These are phyloP conservation scores for Globisporangium canariense DNA, from an alignment of 352 stramenopile species.

Conservation along the genomic window DNA sequence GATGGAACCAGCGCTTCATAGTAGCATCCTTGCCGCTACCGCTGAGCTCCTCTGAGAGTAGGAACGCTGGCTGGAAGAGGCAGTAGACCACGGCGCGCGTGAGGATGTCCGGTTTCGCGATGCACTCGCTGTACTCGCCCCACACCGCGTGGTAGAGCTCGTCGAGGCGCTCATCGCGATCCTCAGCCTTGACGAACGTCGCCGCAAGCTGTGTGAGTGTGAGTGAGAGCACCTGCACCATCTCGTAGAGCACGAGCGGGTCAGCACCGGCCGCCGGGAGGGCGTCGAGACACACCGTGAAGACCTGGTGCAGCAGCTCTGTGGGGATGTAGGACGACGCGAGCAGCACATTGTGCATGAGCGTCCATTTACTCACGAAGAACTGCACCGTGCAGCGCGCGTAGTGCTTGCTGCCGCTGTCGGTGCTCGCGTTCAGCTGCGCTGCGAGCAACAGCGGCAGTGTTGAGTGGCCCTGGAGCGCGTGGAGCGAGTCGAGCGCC, in stretches of 20 bases:
- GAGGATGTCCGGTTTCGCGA: slow-evolving; percentile 63
- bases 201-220: slow-evolving; percentile 44
- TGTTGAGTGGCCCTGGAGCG: slow-evolving; percentile 33
- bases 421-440: slow-evolving; percentile 23
- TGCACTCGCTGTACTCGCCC: slow-evolving; percentile 65
- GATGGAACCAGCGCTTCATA: slow-evolving; percentile 61
- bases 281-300: slow-evolving; percentile 44
- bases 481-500: slow-evolving; percentile 29
- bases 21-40: slow-evolving; percentile 19
- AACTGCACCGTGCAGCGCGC: slow-evolving; percentile 33
- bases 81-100: slow-evolving; percentile 63
- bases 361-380: slow-evolving; percentile 50
- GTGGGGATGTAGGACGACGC: slow-evolving; percentile 48
- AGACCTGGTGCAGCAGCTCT: slow-evolving; percentile 30
- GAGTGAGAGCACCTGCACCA: slow-evolving; percentile 65
- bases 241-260: slow-evolving; percentile 49
- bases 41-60: slow-evolving; percentile 26
- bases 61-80: slow-evolving; percentile 69
- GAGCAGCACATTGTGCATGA: slow-evolving; percentile 50
- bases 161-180: slow-evolving; percentile 26
- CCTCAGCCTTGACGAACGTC: slow-evolving; percentile 22
- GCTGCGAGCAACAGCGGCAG: slow-evolving; percentile 32
- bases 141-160: slow-evolving; percentile 57
- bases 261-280: slow-evolving; percentile 58
- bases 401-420: slow-evolving; percentile 16